Evolutionary conservation across 2,329 filamentous ascomycete species (phyloP), one percentile per base, ranked within the genome.

Genomic region (Blumeria graminis): DNA sequence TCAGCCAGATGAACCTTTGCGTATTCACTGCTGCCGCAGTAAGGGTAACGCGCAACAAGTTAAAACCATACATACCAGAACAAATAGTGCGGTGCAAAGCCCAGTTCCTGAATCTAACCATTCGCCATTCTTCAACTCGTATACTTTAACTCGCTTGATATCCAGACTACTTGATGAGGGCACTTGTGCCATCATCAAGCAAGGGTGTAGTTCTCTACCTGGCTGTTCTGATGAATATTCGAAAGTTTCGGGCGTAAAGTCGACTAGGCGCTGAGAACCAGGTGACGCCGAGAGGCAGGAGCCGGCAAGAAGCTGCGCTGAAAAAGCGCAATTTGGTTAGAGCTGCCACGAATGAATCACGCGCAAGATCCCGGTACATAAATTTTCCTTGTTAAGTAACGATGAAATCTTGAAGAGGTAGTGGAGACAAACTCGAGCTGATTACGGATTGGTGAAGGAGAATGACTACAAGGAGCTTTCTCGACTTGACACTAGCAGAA

Each of bases 31-130:
- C 43, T 22, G 34, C 35, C 53, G 33, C 48, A 52, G 32, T 14
- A 50, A 62, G 54, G 63, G 60, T 36, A 3, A n/a, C 55, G 34
- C 14, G 38, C 16, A 16, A 39, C 36, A n/a, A 8, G 16, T 41
- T 41, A 48, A n/a, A 18, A 38, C 10, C 18, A 18, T 43, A 61
- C 65, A 48, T 64, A 67, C 65, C 52, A 62, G 60, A 32, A 61
- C 56, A 52, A 63, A 66, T 5, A 59, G 56, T 52, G 89, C 88
- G 58, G 80, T 86, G 69, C 92, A 96, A 70, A 95, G 95, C 60
- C 92, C 92, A 52, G 92, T 98, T 61, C 92, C 92, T 66, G 90
- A 78, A 71, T 98, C 92, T 68, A 90, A 95, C 92, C 92, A 98
- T 79, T 96, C 92, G 76, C 94, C 94, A 72, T 94, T 88, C 69